Percentiles rank a stretch among this genome's conserved stretches.
Evolutionary conservation across 371 early-diverging fungal species (phyloP).

Genomic region (Mucor plumbeus): DNA sequence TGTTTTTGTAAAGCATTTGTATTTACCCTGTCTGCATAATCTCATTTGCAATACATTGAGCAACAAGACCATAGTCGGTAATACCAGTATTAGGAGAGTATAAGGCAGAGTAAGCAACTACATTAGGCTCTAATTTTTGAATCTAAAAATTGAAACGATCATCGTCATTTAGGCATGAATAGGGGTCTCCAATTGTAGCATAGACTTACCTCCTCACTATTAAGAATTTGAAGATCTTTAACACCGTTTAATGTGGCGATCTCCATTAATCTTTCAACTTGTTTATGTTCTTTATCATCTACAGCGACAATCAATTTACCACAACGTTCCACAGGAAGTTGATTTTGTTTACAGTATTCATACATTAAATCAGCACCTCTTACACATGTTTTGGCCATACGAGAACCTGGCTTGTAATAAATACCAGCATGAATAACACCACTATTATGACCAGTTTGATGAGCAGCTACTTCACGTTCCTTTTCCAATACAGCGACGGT

Average conservation of each 20-base stretch:
- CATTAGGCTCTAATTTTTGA: constrained; percentile 49
- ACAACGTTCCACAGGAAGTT: constrained; percentile 50
- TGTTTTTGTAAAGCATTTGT: neutral
- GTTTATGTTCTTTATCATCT: constrained; percentile 43
- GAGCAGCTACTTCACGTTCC: constrained; percentile 56
- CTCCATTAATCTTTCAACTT: constrained; percentile 48
- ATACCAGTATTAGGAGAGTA: constrained; percentile 57
- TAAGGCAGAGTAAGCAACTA: constrained; percentile 50
- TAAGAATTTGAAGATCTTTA: constrained; percentile 47
- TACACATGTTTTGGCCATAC: constrained; percentile 54
- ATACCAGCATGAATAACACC: constrained; percentile 58
- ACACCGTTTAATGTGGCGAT: constrained; percentile 52
- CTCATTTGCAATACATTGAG: constrained; percentile 45
- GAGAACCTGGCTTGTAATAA: constrained; percentile 52
- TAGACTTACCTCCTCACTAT: constrained; percentile 38
- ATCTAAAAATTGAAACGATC: constrained; percentile 28
- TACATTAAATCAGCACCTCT: constrained; percentile 56
- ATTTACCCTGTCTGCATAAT: constrained; percentile 48
- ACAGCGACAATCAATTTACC: constrained; percentile 55
- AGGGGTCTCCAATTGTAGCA: neutral
- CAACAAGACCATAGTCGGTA: constrained; percentile 46
- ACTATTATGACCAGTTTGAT: constrained; percentile 57
- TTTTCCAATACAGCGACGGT: constrained; percentile 56
- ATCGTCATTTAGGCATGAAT: neutral
- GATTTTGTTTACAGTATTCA: constrained; percentile 51